Evolutionary conservation across 306 rosid species (phyloP), one percentile per base, ranked within the genome.

Genomic region (Carpinus viminea): DNA sequence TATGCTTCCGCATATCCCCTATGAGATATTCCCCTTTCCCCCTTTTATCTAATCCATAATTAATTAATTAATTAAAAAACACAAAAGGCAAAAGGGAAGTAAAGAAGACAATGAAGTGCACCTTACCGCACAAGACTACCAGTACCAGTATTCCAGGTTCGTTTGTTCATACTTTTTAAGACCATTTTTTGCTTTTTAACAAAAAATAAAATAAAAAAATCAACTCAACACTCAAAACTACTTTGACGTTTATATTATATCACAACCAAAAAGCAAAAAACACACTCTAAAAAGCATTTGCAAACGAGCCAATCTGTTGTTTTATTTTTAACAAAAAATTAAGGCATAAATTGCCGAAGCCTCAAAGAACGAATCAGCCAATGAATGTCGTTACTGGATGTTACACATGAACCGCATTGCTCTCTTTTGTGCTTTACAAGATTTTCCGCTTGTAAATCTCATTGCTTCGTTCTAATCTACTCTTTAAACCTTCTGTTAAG

Each of bases 301-400:
- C 43, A 38, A 38, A 3, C 43, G 6, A 38, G 43, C 43, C 43
- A 4, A 4, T 38, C 4, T 38, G 43, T 38, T 20, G 34, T 9
- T 3, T 21, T 21, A 24, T 10, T 59, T 26, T 59, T 24, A 24
- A 59, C 16, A 24, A 59, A 59, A 21, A 75, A 69, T 55, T 72
- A 53, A 57, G 74, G 76, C 11, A 52, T 28, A 38, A 80, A 72
- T 76, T 80, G 52, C 83, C 72, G 12, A 56, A 61, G 73, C 73
- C 73, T 70, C 68, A 61, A 71, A 36, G 68, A 74, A 76, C 79
- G 80, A 73, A 55, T 62, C 47, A 82, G 87, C 72, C 76, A 77
- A 83, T 83, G 90, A 79, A 75, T 75, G 86, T 72, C 76, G 57
- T 34, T 75, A 71, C 54, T 50, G 80, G 79, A 71, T 52, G 75